Conservation (phyloP, 805 yeast genomes). For the Sugiyamaella qingdaonensis region DNA sequence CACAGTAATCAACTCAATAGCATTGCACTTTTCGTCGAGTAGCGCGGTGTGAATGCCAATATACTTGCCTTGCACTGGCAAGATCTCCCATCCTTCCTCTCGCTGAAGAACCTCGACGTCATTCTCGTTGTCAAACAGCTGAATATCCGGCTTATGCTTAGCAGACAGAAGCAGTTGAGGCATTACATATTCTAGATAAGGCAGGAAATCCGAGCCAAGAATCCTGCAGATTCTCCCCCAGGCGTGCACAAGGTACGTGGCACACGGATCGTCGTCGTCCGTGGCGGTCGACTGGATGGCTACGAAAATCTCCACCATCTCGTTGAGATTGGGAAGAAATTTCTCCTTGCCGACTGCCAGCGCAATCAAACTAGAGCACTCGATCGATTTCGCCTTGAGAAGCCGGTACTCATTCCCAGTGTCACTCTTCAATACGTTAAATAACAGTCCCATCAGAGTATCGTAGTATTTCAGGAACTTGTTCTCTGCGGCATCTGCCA, state of each 20-base stretch:
- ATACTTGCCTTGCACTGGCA: constrained; percentile 85
- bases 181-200: constrained; percentile 75
- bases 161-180: constrained; percentile 89
- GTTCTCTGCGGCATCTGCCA: constrained; percentile 92
- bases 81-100: constrained; percentile 93
- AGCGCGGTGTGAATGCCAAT: constrained; percentile 92
- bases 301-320: constrained; percentile 67
- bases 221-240: constrained; percentile 93
- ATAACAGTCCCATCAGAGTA: constrained; percentile 83
- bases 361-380: constrained; percentile 92
- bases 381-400: constrained; percentile 89
- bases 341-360: constrained; percentile 91
- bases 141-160: constrained; percentile 82
- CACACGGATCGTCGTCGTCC: constrained; percentile 80
- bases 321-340: constrained; percentile 69
- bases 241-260: constrained; percentile 82
- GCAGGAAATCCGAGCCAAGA: constrained; percentile 79
- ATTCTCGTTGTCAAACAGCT: constrained; percentile 80
- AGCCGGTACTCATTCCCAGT: constrained; percentile 73
- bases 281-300: constrained; percentile 52
- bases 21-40: constrained; percentile 90
- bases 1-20: constrained; percentile 79
- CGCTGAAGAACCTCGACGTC: constrained; percentile 76
- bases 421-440: constrained; percentile 74
- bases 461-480: constrained; percentile 89